Evolutionary conservation across 495 filamentous ascomycete species (phyloP).

Genomic region (Aspergillus diversus): DNA sequence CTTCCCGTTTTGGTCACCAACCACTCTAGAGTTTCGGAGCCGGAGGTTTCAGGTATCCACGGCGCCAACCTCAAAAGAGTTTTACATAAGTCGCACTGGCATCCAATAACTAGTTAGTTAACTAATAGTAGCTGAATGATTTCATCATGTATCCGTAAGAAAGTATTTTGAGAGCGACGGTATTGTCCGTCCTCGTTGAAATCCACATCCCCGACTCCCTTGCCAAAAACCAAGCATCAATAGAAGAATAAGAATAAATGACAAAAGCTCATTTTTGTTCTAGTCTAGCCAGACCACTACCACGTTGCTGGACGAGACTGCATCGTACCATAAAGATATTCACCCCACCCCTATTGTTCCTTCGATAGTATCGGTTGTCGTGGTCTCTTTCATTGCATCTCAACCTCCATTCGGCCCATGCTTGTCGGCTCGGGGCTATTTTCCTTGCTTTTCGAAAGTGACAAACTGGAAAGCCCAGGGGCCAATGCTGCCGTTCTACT

Average conservation of each 20-base stretch:
- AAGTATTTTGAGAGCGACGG: no score
- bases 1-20: constrained; percentile 23
- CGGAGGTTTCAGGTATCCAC: constrained; percentile 20
- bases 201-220: not conserved
- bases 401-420: constrained; percentile 47
- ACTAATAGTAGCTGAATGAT: no score
- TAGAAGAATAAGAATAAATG: constrained; percentile 9
- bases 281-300: constrained; percentile 2
- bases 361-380: not conserved
- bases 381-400: constrained; percentile 44
- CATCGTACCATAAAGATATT: constrained; percentile 12
- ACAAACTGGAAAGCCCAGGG: constrained; percentile 46
- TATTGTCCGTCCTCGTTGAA: no score
- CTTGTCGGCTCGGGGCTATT: constrained; percentile 24
- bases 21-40: not conserved
- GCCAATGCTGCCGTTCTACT: constrained; percentile 42
- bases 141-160: no score
- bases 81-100: not conserved
- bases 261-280: constrained; percentile 5
- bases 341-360: not conserved
- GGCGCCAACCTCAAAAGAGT: constrained; percentile 5
- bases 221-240: not conserved
- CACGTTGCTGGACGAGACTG: constrained; percentile 3
- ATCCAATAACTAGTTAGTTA: no score
- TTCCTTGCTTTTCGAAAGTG: constrained; percentile 35